phyloP scores from a whole-genome alignment of 192 early-diverging fungal species.

The Umbelopsis sp. region DNA sequence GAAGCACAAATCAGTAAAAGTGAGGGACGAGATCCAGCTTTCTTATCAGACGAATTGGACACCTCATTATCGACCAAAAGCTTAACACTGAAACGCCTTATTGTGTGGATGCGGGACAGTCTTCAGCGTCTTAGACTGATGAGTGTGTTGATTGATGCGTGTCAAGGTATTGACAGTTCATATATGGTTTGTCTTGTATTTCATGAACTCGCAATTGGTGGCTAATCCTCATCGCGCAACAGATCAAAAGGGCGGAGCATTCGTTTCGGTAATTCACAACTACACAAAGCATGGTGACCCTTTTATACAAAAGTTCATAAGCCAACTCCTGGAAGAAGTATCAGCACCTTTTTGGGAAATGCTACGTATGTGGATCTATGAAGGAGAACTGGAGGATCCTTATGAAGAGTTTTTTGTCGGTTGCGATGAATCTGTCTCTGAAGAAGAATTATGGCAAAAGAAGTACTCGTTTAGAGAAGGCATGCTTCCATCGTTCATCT shows the following conservation, averaged over 20 bases:
- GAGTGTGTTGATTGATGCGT: constrained; percentile 66
- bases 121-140: constrained; percentile 77
- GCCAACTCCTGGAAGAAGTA: constrained; percentile 71
- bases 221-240: not conserved
- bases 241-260: constrained; percentile 69
- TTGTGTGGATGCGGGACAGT: constrained; percentile 85
- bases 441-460: constrained; percentile 82
- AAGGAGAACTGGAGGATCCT: constrained; percentile 92
- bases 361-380: constrained; percentile 89
- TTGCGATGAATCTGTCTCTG: constrained; percentile 48
- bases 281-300: constrained; percentile 93
- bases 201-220: not conserved
- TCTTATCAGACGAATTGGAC: constrained; percentile 25
- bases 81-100: constrained; percentile 80
- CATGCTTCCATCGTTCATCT: constrained; percentile 89
- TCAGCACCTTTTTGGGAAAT: constrained; percentile 91
- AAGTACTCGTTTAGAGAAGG: constrained; percentile 74
- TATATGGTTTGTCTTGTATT: not conserved
- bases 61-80: constrained; percentile 50
- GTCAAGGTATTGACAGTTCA: constrained; percentile 43
- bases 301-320: constrained; percentile 76
- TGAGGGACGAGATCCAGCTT: not conserved
- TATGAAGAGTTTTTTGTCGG: constrained; percentile 91
- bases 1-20: constrained; percentile 66
- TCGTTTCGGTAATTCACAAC: constrained; percentile 76